These are phyloP conservation scores for Lentinus brumalis DNA, from an alignment of 768 basidiomycete genomes.

Conservation along the genomic window DNA sequence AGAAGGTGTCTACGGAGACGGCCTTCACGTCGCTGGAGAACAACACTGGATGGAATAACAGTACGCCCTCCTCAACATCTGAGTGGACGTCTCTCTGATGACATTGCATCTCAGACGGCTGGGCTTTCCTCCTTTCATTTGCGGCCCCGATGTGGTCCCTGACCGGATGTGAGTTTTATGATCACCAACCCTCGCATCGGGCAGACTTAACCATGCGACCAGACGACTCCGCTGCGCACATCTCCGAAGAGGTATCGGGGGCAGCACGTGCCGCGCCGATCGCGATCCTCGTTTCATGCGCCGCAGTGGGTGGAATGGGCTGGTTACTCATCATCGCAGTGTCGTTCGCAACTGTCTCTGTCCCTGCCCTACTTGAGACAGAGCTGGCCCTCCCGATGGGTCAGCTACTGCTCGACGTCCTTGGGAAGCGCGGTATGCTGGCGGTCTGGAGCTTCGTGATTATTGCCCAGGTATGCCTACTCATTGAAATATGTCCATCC, in stretches of 20 bases:
- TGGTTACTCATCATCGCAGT: conserved; percentile 69
- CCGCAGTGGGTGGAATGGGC: conserved; percentile 57
- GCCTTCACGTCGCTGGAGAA: conserved; percentile 74
- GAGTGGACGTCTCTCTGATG: background rate
- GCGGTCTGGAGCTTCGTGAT: conserved; percentile 72
- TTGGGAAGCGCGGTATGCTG: conserved; percentile 73
- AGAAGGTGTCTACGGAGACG: conserved; percentile 59
- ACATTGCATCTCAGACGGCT: conserved; percentile 50
- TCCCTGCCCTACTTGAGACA: conserved; percentile 49
- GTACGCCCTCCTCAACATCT: conserved; percentile 37
- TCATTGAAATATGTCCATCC: too few species aligned
- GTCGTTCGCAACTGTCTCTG: conserved; percentile 63
- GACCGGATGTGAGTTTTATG: conserved; percentile 60
- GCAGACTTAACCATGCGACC: background rate
- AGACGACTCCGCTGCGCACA: conserved; percentile 80
- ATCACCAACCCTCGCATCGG: background rate
- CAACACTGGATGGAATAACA: conserved; percentile 65
- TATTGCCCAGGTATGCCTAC: conserved; percentile 60
- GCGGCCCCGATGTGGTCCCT: conserved; percentile 81
- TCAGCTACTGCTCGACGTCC: conserved; percentile 63
- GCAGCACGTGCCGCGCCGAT: conserved; percentile 67
- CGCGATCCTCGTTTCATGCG: conserved; percentile 69
- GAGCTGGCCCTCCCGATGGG: conserved; percentile 68
- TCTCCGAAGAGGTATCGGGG: conserved; percentile 70
- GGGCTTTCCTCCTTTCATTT: conserved; percentile 74